Percentiles rank a stretch among this genome's conserved stretches.
phyloP scores from a whole-genome alignment of 1,284 basidiomycete genomes.

The Mycena citricolor region DNA sequence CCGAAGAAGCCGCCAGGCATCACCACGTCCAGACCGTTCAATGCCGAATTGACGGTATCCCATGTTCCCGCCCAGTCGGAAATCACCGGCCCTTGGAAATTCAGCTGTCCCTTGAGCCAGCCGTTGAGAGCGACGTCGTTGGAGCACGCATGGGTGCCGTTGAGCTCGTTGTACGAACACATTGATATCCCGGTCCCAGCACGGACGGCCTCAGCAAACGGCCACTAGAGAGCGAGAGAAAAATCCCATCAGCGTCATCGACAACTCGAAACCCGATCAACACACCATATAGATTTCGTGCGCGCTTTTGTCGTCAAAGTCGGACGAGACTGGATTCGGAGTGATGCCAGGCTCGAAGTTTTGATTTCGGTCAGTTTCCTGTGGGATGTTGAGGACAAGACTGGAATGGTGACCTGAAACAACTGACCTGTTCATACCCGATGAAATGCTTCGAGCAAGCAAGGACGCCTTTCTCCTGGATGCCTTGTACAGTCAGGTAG shows the following conservation, averaged over 20 bases:
- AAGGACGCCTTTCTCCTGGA: constrained; percentile 47
- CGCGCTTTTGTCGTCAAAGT: constrained; percentile 46
- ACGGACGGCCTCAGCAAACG: constrained; percentile 44
- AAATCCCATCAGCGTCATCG: too few relatives aligned
- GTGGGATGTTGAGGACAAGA: neutral
- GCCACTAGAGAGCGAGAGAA: too few relatives aligned
- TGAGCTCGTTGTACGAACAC: constrained; percentile 47
- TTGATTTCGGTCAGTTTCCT: constrained; percentile 21
- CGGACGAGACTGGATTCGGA: constrained; percentile 31
- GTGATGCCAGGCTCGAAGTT: too few relatives aligned
- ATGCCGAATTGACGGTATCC: constrained; percentile 10
- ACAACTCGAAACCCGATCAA: too few relatives aligned
- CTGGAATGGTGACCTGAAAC: neutral
- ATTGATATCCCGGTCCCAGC: constrained; percentile 43
- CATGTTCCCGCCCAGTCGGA: constrained; percentile 23
- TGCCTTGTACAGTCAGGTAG: constrained; percentile 42
- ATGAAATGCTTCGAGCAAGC: constrained; percentile 38
- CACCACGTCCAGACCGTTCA: constrained; percentile 18
- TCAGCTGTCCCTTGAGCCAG: constrained; percentile 48
- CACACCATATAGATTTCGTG: constrained; percentile 44
- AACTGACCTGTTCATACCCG: constrained; percentile 11
- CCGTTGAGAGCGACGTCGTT: constrained; percentile 48
- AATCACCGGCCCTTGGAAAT: constrained; percentile 29
- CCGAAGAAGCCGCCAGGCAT: constrained; percentile 23
- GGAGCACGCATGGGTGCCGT: constrained; percentile 50